phyloP scores from a whole-genome alignment of 352 stramenopile species.

The Phytophthora kernoviae region DNA sequence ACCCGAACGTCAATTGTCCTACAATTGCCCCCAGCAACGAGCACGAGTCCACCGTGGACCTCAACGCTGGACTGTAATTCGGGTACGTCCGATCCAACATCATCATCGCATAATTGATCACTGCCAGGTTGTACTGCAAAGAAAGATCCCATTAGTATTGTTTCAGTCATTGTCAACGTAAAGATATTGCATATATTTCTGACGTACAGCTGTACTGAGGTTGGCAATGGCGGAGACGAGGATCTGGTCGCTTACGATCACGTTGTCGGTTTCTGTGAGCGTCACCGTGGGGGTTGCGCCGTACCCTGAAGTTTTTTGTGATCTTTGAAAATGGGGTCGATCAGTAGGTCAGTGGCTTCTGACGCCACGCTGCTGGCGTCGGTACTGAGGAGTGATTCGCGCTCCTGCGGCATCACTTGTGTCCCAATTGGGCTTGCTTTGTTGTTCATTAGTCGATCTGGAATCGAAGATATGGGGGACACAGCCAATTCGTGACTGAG shows the following conservation, averaged over 20 bases:
- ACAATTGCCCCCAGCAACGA: constrained; percentile 81
- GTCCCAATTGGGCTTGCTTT: constrained; percentile 13
- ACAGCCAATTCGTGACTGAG: constrained; percentile 13
- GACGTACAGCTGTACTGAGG: constrained; percentile 74
- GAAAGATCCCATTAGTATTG: constrained; percentile 2
- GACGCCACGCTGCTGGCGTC: constrained; percentile 17
- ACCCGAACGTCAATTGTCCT: constrained; percentile 82
- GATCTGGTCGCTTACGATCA: constrained; percentile 44
- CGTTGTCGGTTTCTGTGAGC: constrained; percentile 6
- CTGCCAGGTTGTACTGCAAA: constrained; percentile 74
- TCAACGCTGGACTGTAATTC: constrained; percentile 51
- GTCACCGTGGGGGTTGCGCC: constrained; percentile 17
- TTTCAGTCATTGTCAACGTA: neutral
- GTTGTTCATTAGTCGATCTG: constrained; percentile 4
- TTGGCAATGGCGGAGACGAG: constrained; percentile 81
- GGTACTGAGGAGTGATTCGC: constrained; percentile 16
- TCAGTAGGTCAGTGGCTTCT: constrained; percentile 26
- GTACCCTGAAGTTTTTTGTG: constrained; percentile 16
- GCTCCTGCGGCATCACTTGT: constrained; percentile 21
- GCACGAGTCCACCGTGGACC: constrained; percentile 70
- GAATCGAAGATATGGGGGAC: constrained; percentile 4
- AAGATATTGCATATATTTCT: neutral
- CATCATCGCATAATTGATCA: constrained; percentile 76
- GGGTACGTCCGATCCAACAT: constrained; percentile 61
- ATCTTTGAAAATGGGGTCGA: constrained; percentile 16